Base-by-base conservation (phyloP, 306 rosid species). In the Quercus cerris region DNA sequence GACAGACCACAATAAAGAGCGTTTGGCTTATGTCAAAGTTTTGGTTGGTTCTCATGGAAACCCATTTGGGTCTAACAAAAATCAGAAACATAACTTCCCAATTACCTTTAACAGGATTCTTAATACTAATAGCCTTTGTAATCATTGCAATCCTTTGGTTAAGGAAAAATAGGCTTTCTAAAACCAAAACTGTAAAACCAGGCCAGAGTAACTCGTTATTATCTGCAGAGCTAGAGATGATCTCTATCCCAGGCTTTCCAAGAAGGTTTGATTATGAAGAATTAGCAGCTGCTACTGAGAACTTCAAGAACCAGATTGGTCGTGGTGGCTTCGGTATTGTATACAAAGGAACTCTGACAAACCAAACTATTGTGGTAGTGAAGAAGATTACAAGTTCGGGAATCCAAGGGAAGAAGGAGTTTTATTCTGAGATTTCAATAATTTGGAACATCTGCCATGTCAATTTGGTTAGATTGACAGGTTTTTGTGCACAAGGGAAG, bases 181-280 rank as follows among this genome's bases (percentile, higher is more conserved):
- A 74, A 74, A 77, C 17, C 3, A 28, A 63, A 70, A 92, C 85
- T 19, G 71, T 79, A 63, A 71, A 84, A 70, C 68, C 89, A 78
- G 97, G 93, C 70, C 79, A 75, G 76, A 14, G 70, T 18, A 66
- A 74, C 33, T 86, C 97, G 15, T 72, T 44, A 77, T 87, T 89
- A 69, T 90, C 97, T 1, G 86, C 66, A 44, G 97, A 94, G 31
- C 54, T 90, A 76, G 93, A 19, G 98, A 6, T 38, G 44, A 38
- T 6, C 44, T 6, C 44, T 38, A 38, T 38, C 10, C 44, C 44
- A 6, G 44, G 97, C n/a, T 89, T 94, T 81, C 98, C 98, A 2
- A 87, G 68, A 84, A 89, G 94, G 86, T 92, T 92, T 78, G 88
- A 86, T 75, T 84, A 81, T 74, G 87, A 87, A 83, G 94, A 92